Conservation (phyloP, 1,284 basidiomycete genomes). For the Chiua sp. region DNA sequence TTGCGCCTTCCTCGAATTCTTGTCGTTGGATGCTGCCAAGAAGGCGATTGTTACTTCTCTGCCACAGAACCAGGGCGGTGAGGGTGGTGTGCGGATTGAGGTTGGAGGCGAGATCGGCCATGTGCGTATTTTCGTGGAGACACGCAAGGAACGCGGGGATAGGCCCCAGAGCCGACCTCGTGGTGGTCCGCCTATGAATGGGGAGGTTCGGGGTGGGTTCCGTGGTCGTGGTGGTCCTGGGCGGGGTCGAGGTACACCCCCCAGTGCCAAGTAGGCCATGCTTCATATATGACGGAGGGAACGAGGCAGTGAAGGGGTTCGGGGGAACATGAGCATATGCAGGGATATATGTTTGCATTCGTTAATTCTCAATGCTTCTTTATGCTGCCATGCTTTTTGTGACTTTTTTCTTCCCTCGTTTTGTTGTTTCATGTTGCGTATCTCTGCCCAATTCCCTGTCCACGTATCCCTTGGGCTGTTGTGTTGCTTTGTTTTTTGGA, state of each 20-base stretch:
- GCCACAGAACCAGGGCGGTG: conserved; percentile 71
- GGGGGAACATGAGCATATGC: conserved; percentile 8
- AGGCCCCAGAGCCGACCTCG: conserved; percentile 58
- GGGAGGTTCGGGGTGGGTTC: conserved; percentile 46
- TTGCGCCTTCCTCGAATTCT: conserved; percentile 96
- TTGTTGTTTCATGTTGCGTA: conserved; percentile 22
- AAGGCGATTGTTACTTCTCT: conserved; percentile 84
- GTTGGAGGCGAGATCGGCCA: conserved; percentile 54
- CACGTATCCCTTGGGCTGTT: conserved; percentile 19
- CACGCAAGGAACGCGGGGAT: conserved; percentile 87
- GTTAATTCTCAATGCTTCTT: conserved; percentile 7
- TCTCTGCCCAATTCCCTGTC: conserved; percentile 4
- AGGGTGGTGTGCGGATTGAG: conserved; percentile 86
- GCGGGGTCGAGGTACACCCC: conserved; percentile 40
- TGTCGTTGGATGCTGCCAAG: conserved; percentile 77
- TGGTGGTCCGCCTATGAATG: conserved; percentile 50
- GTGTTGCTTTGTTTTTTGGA: conserved; percentile 18
- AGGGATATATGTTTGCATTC: conserved; percentile 16
- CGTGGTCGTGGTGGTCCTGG: conserved; percentile 42
- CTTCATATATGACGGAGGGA: conserved; percentile 5
- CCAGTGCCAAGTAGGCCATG: conserved; percentile 24
- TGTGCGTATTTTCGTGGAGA: conserved; percentile 81
- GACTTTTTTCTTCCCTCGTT: neutral
- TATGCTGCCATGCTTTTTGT: conserved; percentile 19
- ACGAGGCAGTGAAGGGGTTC: neutral